A percentile compares a stretch with the other conserved stretches of the same genome.
Conservation (phyloP, 2,329 filamentous ascomycete species). For the Talaromyces sp. region DNA sequence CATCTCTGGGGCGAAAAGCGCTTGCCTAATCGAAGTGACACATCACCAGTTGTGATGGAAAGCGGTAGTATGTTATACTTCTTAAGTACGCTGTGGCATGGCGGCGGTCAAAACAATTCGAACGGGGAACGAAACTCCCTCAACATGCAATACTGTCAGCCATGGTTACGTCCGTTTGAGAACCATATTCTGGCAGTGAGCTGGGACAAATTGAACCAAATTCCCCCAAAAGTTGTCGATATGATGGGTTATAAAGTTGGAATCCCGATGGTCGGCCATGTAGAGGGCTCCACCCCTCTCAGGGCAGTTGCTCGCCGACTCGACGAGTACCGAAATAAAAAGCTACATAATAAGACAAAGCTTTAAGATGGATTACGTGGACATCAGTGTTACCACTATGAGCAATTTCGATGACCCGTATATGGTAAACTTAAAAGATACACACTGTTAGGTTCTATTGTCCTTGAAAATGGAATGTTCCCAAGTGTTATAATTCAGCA, state of each 20-base stretch:
- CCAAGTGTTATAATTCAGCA: too few species aligned
- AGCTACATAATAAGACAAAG: background rate
- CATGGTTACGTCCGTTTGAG: background rate
- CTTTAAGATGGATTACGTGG: background rate
- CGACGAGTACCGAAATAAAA: background rate
- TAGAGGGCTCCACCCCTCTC: background rate
- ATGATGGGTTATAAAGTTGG: slow-evolving; percentile 8
- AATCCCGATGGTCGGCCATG: slow-evolving; percentile 1
- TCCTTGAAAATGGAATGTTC: background rate
- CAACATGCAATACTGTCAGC: background rate
- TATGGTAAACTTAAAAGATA: background rate
- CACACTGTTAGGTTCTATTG: background rate
- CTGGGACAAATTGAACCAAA: background rate
- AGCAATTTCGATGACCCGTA: background rate
- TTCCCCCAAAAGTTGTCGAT: background rate
- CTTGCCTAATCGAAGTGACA: background rate
- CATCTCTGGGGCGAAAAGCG: background rate
- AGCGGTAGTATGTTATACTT: background rate
- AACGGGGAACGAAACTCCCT: background rate
- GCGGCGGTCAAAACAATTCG: background rate
- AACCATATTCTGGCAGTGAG: background rate
- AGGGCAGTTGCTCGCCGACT: background rate
- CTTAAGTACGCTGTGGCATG: background rate
- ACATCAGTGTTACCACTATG: background rate
- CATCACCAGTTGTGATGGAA: background rate